Conservation (phyloP, 1,139 yeast species). For the Candida tunisiensis region DNA sequence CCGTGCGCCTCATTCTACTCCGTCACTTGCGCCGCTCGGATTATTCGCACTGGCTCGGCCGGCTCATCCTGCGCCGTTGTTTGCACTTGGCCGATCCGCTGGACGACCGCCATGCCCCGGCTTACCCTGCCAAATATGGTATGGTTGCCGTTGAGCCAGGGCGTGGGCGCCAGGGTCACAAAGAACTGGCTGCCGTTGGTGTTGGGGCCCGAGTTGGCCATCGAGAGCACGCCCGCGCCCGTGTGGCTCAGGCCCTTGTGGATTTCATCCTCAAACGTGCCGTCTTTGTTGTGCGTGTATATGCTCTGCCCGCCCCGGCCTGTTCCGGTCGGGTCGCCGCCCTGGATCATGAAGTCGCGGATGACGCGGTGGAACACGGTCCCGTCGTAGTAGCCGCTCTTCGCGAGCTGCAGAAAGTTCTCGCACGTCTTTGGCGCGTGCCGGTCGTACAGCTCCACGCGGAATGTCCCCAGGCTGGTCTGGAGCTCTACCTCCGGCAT, state of each 20-base stretch:
- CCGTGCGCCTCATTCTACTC: constrained; percentile 6
- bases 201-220: constrained; percentile 29
- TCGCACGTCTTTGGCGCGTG: constrained; percentile 70
- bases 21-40: no score
- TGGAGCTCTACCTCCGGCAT: constrained; percentile 19
- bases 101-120: constrained; percentile 47
- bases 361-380: constrained; percentile 80
- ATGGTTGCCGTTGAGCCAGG: constrained; percentile 22
- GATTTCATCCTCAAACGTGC: constrained; percentile 9
- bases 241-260: constrained; percentile 33
- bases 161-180: constrained; percentile 15
- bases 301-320: constrained; percentile 92
- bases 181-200: constrained; percentile 27
- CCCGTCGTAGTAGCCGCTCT: constrained; percentile 54
- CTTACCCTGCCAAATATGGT: constrained; percentile 24
- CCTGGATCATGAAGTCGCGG: constrained; percentile 73
- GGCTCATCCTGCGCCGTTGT: no score
- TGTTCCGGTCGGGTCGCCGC: constrained; percentile 78
- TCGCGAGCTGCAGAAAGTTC: constrained; percentile 38
- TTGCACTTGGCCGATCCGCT: constrained; percentile 51
- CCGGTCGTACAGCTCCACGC: constrained; percentile 21
- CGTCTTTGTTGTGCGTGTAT: constrained; percentile 35
- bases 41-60: no score
- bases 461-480: constrained; percentile 24
- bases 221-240: constrained; percentile 33